Percentiles rank a stretch among this genome's conserved stretches.
Conservation (phyloP, 257 asterid genomes). For the Capsicum chinense region DNA sequence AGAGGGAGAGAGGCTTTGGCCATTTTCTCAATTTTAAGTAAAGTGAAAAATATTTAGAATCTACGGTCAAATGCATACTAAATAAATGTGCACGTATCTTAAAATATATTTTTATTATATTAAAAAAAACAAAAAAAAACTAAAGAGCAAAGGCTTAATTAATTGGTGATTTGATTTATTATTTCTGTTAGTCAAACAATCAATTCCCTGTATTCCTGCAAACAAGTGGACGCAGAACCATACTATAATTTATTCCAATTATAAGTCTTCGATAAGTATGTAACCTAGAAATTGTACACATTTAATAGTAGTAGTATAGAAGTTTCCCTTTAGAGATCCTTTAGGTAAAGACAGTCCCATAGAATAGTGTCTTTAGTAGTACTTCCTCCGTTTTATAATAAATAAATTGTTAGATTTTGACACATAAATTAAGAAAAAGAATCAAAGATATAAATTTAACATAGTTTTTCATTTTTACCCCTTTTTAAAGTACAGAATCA, state of each 20-base stretch:
- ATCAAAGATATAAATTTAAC: too few species aligned
- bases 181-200: not conserved
- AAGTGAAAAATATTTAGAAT: too few species aligned
- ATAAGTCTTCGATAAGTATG: not conserved
- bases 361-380: not conserved
- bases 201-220: not conserved
- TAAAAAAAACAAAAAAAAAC: not conserved
- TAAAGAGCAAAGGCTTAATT: not conserved
- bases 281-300: not conserved
- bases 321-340: not conserved
- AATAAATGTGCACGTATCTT: not conserved
- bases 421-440: too few species aligned
- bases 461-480: too few species aligned
- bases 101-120: not conserved
- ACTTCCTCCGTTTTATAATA: too few species aligned
- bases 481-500: too few species aligned
- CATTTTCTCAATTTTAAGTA: too few species aligned
- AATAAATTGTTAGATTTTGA: too few species aligned
- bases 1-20: too few species aligned
- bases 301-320: not conserved
- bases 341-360: not conserved
- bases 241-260: not conserved
- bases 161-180: not conserved
- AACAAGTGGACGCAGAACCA: constrained; percentile 12
- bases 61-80: not conserved